These are phyloP conservation scores for Phialophora chinensis DNA, from an alignment of 2,329 filamentous ascomycete genomes.

Conservation along the genomic window DNA sequence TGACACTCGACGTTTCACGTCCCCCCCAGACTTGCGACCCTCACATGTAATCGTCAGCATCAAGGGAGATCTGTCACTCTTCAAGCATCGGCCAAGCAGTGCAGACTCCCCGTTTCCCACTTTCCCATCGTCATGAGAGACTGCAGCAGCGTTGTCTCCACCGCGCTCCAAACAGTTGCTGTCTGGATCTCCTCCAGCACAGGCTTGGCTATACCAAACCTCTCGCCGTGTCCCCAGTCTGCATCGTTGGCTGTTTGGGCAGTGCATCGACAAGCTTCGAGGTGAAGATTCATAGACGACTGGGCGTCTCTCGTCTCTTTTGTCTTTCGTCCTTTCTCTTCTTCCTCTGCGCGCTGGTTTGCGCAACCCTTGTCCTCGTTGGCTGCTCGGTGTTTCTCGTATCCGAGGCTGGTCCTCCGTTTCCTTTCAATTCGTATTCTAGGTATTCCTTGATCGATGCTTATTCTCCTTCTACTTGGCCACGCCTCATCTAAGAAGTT, in stretches of 20 bases:
- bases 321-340: conserved; percentile 1
- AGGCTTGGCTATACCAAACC: background rate
- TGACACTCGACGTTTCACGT: conserved; percentile 8
- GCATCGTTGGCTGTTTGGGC: conserved; percentile 7
- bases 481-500: background rate
- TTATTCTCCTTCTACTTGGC: background rate
- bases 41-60: background rate
- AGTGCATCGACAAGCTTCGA: background rate
- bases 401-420: conserved; percentile 21
- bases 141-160: background rate
- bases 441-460: conserved; percentile 1
- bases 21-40: background rate
- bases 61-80: conserved; percentile 1
- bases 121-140: background rate
- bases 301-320: conserved; percentile 5
- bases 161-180: background rate
- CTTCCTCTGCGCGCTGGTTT: conserved; percentile 5
- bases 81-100: background rate
- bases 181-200: background rate
- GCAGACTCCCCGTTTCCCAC: background rate
- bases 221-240: background rate
- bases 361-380: background rate
- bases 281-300: conserved; percentile 7
- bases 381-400: background rate
- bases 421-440: background rate